phyloP scores from a whole-genome alignment of 345 rosid species.

The Bruguiera parviflora region DNA sequence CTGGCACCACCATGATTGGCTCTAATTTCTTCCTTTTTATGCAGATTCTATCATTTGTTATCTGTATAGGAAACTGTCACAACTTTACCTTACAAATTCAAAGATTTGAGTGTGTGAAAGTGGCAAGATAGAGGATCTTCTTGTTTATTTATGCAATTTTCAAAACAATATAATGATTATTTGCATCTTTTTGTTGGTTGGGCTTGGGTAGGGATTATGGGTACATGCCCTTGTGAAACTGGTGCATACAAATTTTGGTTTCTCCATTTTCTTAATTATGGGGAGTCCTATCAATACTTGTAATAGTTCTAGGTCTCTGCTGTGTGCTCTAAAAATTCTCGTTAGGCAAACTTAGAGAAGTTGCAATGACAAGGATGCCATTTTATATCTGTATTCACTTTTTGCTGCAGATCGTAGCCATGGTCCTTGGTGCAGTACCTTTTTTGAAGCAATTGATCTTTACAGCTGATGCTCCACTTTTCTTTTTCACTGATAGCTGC shows the following conservation, averaged over 20 bases:
- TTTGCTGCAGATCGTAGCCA: slow-evolving; percentile 72
- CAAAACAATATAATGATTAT: not conserved
- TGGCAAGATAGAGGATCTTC: not conserved
- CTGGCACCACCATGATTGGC: not conserved
- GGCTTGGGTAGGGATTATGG: no score
- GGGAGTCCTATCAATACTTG: not conserved
- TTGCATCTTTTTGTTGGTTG: no score
- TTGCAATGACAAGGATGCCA: not conserved
- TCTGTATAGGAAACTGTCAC: not conserved
- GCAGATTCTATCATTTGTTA: not conserved
- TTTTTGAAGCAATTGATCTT: slow-evolving; percentile 73
- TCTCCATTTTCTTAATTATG: not conserved
- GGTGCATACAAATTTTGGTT: no score
- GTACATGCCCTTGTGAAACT: no score
- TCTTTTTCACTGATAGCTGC: slow-evolving; percentile 97
- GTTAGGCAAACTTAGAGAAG: not conserved
- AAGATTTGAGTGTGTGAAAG: no score
- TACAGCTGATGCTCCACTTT: slow-evolving; percentile 81
- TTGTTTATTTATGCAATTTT: slow-evolving; percentile 1
- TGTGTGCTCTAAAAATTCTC: not conserved
- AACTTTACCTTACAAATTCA: no score
- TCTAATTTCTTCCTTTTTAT: not conserved
- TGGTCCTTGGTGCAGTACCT: slow-evolving; percentile 75
- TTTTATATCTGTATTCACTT: slow-evolving; percentile 10
- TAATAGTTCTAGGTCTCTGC: not conserved